Percentiles rank a stretch among this genome's conserved stretches.
Conservation (phyloP, 495 filamentous ascomycete species). For the Daldinia grandis region DNA sequence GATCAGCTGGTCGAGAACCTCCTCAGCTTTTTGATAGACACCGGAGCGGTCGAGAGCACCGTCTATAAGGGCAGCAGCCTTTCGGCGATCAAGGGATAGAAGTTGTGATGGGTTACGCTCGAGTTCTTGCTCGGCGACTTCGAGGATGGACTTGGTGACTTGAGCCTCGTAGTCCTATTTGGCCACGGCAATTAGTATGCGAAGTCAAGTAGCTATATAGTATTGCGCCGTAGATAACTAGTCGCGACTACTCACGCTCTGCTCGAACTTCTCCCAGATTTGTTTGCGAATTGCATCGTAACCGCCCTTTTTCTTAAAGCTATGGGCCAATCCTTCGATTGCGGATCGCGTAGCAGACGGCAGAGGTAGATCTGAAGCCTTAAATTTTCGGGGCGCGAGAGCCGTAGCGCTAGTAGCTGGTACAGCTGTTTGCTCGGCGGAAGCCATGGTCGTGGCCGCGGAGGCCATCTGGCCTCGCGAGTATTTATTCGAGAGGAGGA, state of each 20-base stretch:
- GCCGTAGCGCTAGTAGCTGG: constrained; percentile 50
- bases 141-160: constrained; percentile 71
- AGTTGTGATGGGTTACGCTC: constrained; percentile 77
- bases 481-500: constrained; percentile 1
- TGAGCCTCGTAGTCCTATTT: constrained; percentile 70
- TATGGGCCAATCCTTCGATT: constrained; percentile 80
- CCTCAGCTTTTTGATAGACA: constrained; percentile 78
- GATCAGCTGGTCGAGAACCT: constrained; percentile 72
- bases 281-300: constrained; percentile 86
- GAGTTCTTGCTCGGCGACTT: constrained; percentile 80
- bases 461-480: constrained; percentile 39
- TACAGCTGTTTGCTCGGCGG: constrained; percentile 49
- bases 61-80: constrained; percentile 84
- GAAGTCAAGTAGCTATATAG: background rate
- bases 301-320: constrained; percentile 90
- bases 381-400: constrained; percentile 72
- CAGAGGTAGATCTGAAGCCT: constrained; percentile 83
- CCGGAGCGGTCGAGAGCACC: constrained; percentile 84
- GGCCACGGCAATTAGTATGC: constrained; percentile 10
- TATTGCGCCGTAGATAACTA: background rate
- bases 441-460: constrained; percentile 52
- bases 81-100: constrained; percentile 78
- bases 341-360: constrained; percentile 73
- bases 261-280: constrained; percentile 80
- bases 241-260: constrained; percentile 64